These are phyloP conservation scores for Sporothrix schenckii DNA, from an alignment of 2,329 filamentous ascomycete species.

Conservation along the genomic window DNA sequence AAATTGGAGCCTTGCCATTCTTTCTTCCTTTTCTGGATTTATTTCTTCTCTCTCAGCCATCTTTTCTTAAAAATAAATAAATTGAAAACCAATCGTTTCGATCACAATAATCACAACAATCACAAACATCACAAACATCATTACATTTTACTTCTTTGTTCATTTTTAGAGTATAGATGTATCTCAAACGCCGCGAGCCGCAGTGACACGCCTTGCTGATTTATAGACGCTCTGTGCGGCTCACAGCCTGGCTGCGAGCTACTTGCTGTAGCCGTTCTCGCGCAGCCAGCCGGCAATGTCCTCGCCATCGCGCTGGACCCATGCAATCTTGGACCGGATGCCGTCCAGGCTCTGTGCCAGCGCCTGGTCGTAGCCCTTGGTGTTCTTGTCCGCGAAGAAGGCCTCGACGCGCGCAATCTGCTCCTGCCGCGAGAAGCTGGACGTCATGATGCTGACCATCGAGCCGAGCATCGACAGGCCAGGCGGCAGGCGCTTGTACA, in stretches of 20 bases:
- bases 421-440: slow-evolving; percentile 74
- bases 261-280: slow-evolving; percentile 42
- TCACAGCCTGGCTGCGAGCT: slow-evolving; percentile 27
- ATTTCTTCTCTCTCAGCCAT: not conserved
- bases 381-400: slow-evolving; percentile 83
- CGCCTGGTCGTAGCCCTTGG: slow-evolving; percentile 81
- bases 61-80: not conserved
- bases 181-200: not conserved
- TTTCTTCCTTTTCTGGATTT: not conserved
- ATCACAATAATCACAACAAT: not conserved
- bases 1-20: too few species aligned
- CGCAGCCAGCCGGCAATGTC: slow-evolving; percentile 61
- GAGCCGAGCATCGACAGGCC: slow-evolving; percentile 81
- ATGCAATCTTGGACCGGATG: slow-evolving; percentile 80
- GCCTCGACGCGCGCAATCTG: slow-evolving; percentile 75
- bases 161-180: slow-evolving; percentile 23
- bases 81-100: not conserved
- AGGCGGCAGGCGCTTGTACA: slow-evolving; percentile 82
- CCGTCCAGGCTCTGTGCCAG: slow-evolving; percentile 87
- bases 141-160: slow-evolving; percentile 25
- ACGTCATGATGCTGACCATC: slow-evolving; percentile 80
- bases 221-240: too few species aligned
- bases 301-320: slow-evolving; percentile 73
- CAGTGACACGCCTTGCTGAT: not conserved
- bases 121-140: not conserved